Evolutionary conservation across 345 rosid genomes (phyloP), one percentile per base, ranked within the genome.

Genomic region (Syzygium grande): DNA sequence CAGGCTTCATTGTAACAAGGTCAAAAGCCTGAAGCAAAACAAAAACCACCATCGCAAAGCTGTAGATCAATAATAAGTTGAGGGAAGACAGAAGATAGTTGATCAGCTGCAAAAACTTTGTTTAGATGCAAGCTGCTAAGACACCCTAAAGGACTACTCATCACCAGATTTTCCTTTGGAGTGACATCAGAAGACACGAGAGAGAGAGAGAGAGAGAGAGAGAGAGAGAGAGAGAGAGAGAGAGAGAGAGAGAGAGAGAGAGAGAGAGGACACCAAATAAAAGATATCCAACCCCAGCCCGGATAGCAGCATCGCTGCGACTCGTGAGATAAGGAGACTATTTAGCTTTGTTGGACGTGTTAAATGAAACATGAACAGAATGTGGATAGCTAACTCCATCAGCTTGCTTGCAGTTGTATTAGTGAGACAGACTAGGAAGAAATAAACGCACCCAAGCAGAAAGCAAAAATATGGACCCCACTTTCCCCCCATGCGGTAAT

Each of bases 1-100:
- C 95, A 1, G 95, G 93, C 90, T 95, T 95, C 99, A 96, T 96
- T 29, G 95, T 94, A 49, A 95, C 93, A 88, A 96, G 90, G 88
- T 98, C 98, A 88, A 98, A 98, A 78, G 91, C 78, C 99, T 98
- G 92, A 89, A 91, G 91, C 77, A 86, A 86, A 21, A 27, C 14
- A 54, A 15, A 55, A 51, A 38, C 51, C 38, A 6, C 59, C 27
- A 85, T 68, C 55, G 53, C 29, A 21, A 27, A 80, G 53, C 7
- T 1, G 21, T 21, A 73, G 83, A 73, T 38, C 4, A 73, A 73
- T 38, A 19, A 73, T 34, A 73, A 38, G 83, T 73, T 19, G 83
- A 73, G 63, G n/a, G 63, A 58, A 25, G n/a, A 58, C 63, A 56
- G n/a, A 23, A 23, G 22, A 56, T 25, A 56, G n/a, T 56, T 25